Evolutionary conservation across 345 rosid genomes (phyloP), one percentile per base, ranked within the genome.

Genomic region (Eucalyptus erythrocorys): DNA sequence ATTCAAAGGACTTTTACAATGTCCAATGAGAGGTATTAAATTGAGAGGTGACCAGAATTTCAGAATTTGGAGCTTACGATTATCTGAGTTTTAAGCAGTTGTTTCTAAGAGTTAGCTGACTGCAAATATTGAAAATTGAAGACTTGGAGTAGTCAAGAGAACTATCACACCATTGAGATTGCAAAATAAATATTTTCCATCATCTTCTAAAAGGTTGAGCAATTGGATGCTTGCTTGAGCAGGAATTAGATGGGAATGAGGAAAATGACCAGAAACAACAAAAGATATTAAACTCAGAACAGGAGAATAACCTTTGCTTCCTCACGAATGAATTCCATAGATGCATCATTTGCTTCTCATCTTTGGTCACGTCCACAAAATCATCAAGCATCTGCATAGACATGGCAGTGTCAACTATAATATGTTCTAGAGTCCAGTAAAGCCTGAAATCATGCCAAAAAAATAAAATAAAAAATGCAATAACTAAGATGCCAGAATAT

Each of bases 291-390:
- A 86, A 48, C 37, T 9, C 79, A 55, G 86, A 47, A 7, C 50
- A 34, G 89, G 85, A 85, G 68, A 30, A 43, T 90, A 93, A 97
- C 99, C 99, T 94, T 89, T 98, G 99, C 92, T 97, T 98, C 90
- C 99, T 94, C 90, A 95, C 97, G 89, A 98, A 97, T 19, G 99
- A 98, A 92, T 97, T 98, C 99, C 99, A 98, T 91, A 97, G 87
- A 91, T 98, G 99, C 99, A 98, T 98, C 91, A 98, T 95, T 91
- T 92, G 98, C 92, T 95, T 98, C 94, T 98, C 99, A 91, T 97
- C 98, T 90, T 94, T 95, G 87, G 99, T 98, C 90, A 98, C 99
- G 90, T 98, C 99, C 68, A 97, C 99, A 85, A 98, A 97, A 93
- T 98, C 99, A 90, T 97, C 99, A 40, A 98, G 99, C 99, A 98